Base-by-base conservation (phyloP, 495 filamentous ascomycete species). In the Oleoguttula mirabilis region DNA sequence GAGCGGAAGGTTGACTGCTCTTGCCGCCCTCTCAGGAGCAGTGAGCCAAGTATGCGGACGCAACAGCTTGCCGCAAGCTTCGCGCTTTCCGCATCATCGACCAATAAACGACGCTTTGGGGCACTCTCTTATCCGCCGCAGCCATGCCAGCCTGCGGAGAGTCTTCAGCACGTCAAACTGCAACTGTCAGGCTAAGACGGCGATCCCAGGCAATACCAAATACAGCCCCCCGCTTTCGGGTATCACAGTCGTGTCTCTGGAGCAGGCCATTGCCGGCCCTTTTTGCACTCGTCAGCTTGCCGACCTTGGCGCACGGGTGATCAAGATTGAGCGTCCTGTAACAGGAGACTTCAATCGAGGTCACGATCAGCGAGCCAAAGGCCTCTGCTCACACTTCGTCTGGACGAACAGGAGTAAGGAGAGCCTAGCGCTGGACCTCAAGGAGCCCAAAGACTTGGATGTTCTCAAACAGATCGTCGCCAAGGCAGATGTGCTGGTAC, bases 351-450 rank as follows among this genome's bases (percentile, higher is more conserved):
- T 72, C 54, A 68, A 69, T 5, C 65, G 68, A 3, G 48, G 61
- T 14, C 69, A 71, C 52, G 69, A 72, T 43, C 63, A 53, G 0
- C 58, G 69, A 1, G 66, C 70, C 21, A 61, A 66, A 20, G 68
- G 66, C 1, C 47, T 65, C 2, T 58, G 68, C 2, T 72, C 69
- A 0, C 68, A 72, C 48, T 72, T 72, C 41, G 60, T 71, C 15
- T 71, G 69, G 68, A 65, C 66, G 0, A 73, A 71, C 33, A 64
- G 69, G 19, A 69, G 66, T 3, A 73, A 73, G 23, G 68, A 73
- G 46, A 64, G 59, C 32, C 47, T 73, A 5, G 66, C 66, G 3
- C 52, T 71, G 10, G 66, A 71, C 23, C 43, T 71, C 22, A 73
- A 71, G 42, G 34, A 60, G 7, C 47, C 55, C 5, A 51, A 60